These are phyloP conservation scores for Botryosphaeria dothidea DNA, from an alignment of 2,329 filamentous ascomycete species.

Conservation along the genomic window DNA sequence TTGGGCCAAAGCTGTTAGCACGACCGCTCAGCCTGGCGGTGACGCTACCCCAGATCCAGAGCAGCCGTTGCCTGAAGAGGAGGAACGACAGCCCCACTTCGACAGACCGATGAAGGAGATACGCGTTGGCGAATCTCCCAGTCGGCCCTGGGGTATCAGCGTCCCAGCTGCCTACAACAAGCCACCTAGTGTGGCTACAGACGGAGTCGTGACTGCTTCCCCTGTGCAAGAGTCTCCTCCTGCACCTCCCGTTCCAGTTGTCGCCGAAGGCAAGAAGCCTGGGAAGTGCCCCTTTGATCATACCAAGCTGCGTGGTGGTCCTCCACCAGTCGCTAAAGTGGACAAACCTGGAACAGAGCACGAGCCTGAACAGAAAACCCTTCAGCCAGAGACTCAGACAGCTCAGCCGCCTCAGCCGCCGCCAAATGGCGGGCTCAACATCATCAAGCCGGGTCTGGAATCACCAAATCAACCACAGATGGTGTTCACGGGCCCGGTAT, in stretches of 20 bases:
- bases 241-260: constrained; percentile 12
- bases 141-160: constrained; percentile 87
- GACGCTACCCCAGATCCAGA: constrained; percentile 29
- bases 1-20: constrained; percentile 79
- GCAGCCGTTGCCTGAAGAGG: constrained; percentile 44
- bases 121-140: constrained; percentile 90
- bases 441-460: not conserved
- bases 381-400: constrained; percentile 13
- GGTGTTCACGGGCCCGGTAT: constrained; percentile 90
- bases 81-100: constrained; percentile 72
- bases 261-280: not conserved
- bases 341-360: not conserved
- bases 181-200: constrained; percentile 39
- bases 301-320: constrained; percentile 13
- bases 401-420: not conserved
- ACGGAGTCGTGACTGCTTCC: constrained; percentile 42
- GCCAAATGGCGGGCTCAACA: not conserved
- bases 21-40: constrained; percentile 49
- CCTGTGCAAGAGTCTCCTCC: constrained; percentile 47
- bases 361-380: constrained; percentile 5
- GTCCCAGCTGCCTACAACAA: constrained; percentile 62
- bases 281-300: constrained; percentile 23
- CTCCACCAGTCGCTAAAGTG: constrained; percentile 13
- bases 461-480: constrained; percentile 59
- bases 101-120: constrained; percentile 85